Evolutionary conservation across 2,329 filamentous ascomycete species (phyloP), one percentile per base, ranked within the genome.

Genomic region (Pseudohalonectria lignicola): DNA sequence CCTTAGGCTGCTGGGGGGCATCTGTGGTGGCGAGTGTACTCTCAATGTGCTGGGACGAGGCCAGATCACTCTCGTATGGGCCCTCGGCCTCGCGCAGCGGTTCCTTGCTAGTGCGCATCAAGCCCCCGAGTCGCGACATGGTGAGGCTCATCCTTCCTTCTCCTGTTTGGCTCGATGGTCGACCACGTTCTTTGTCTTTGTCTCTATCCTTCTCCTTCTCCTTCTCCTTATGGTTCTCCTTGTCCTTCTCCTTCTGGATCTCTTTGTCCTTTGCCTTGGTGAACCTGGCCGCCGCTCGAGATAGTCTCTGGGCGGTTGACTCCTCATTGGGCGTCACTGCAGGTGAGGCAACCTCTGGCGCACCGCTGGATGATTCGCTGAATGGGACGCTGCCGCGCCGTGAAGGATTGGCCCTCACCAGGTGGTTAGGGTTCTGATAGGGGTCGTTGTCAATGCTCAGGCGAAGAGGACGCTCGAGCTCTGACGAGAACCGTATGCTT

Each of bases 101-200:
- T 41, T 76, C 72, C 48, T 63, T 71, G 55, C 68, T 73, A 8
- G 63, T 48, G 36, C 65, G 67, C 47, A 68, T 66, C 6, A 75
- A 61, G 0, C 67, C 64, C 9, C 66, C 67, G 4, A 76, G 54
- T n/a, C 71, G 66, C 13, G 66, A 68, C 52, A 79, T 74, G 3
- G 69, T 72, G 15, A 69, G 59, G 48, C 71, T 76, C 40, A 76
- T 67, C 4, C 76, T 64, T 13, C 64, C 64, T 45, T 79, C 76
- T 20, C 74, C 71, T 1, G 63, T 67, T 46, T 78, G 73, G 47
- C 76, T 79, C 15, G 58, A 59, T 4, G 76, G 71, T 11, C 76
- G 67, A 46, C 67, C 66, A 34, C 54, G 57, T 12, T 26, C 23
- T 12, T 26, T 26, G 23, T 26, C 23, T 12, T 26, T 26, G 23